Evolutionary conservation across 805 yeast genomes (phyloP).

Genomic region (Candida yuanshanica): DNA sequence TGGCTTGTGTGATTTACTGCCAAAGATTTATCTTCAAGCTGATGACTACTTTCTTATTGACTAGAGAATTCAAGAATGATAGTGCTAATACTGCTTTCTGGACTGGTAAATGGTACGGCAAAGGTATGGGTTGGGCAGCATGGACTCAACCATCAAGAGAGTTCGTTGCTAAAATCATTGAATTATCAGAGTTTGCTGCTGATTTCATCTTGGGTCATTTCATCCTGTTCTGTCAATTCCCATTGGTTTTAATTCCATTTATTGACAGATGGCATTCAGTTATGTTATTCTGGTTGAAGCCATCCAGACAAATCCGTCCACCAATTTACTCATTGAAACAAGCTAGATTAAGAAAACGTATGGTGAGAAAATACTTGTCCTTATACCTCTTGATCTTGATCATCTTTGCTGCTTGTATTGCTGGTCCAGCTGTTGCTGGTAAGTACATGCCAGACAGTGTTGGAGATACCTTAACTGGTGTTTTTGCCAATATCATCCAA

Average conservation of each 20-base stretch:
- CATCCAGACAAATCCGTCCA: slow-evolving; percentile 94
- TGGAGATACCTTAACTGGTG: slow-evolving; percentile 30
- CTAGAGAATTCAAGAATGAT: slow-evolving; percentile 96
- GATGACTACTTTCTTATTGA: slow-evolving; percentile 69
- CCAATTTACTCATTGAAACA: slow-evolving; percentile 96
- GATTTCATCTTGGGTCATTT: slow-evolving; percentile 93
- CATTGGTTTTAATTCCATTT: slow-evolving; percentile 77
- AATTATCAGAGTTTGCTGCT: slow-evolving; percentile 92
- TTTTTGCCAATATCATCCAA: slow-evolving; percentile 71
- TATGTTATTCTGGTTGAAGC: slow-evolving; percentile 98
- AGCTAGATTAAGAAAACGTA: slow-evolving; percentile 92
- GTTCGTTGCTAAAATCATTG: slow-evolving; percentile 88
- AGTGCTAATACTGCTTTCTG: slow-evolving; percentile 97
- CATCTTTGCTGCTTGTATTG: slow-evolving; percentile 69
- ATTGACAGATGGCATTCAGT: slow-evolving; percentile 97
- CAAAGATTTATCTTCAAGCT: slow-evolving; percentile 86
- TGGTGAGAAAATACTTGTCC: slow-evolving; percentile 89
- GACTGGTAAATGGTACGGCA: slow-evolving; percentile 99
- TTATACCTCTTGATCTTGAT: slow-evolving; percentile 68
- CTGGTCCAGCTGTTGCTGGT: slow-evolving; percentile 89
- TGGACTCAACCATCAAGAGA: slow-evolving; percentile 96
- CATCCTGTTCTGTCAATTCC: slow-evolving; percentile 82
- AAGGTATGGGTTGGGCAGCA: slow-evolving; percentile 90
- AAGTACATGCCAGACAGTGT: slow-evolving; percentile 38
- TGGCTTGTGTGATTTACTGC: slow-evolving; percentile 74